Conservation (phyloP, 2,329 filamentous ascomycete genomes). For the Metarhizium brunneum region DNA sequence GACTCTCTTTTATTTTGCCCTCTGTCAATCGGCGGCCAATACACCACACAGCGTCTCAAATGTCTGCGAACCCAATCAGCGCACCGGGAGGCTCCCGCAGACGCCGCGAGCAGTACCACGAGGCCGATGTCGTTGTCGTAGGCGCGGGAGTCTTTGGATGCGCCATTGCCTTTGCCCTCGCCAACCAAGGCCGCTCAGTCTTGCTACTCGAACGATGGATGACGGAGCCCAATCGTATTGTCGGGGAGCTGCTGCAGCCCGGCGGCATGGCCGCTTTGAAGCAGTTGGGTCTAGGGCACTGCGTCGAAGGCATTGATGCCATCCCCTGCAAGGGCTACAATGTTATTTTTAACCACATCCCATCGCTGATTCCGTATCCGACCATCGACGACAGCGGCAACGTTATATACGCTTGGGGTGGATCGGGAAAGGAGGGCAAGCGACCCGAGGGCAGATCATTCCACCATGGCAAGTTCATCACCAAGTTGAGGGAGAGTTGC, state of each 20-base stretch:
- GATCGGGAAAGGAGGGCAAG: slow-evolving; percentile 24
- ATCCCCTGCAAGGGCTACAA: slow-evolving; percentile 78
- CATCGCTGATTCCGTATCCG: slow-evolving; percentile 74
- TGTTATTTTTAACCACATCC: slow-evolving; percentile 69
- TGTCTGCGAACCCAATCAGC: neutral
- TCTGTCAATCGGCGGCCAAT: neutral
- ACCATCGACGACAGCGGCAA: slow-evolving; percentile 40
- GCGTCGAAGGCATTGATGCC: slow-evolving; percentile 82
- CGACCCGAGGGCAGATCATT: slow-evolving; percentile 67
- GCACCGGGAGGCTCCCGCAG: slow-evolving; percentile 29
- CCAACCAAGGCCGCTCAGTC: slow-evolving; percentile 83
- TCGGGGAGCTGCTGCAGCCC: slow-evolving; percentile 90
- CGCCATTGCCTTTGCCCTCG: slow-evolving; percentile 74
- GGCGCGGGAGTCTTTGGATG: slow-evolving; percentile 88
- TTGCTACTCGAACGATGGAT: slow-evolving; percentile 81
- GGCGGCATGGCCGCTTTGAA: slow-evolving; percentile 76
- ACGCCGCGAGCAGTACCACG: slow-evolving; percentile 45
- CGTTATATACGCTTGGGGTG: slow-evolving; percentile 27
- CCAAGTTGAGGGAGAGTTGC: slow-evolving; percentile 68
- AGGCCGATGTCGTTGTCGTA: slow-evolving; percentile 80
- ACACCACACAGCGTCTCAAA: neutral
- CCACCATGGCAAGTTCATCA: slow-evolving; percentile 91
- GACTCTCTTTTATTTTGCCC: neutral
- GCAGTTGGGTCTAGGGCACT: slow-evolving; percentile 70
- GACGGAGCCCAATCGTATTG: slow-evolving; percentile 89